These are phyloP conservation scores for Umbilicus rupestris DNA, from an alignment of 164 flowering plant genomes.

Conservation along the genomic window DNA sequence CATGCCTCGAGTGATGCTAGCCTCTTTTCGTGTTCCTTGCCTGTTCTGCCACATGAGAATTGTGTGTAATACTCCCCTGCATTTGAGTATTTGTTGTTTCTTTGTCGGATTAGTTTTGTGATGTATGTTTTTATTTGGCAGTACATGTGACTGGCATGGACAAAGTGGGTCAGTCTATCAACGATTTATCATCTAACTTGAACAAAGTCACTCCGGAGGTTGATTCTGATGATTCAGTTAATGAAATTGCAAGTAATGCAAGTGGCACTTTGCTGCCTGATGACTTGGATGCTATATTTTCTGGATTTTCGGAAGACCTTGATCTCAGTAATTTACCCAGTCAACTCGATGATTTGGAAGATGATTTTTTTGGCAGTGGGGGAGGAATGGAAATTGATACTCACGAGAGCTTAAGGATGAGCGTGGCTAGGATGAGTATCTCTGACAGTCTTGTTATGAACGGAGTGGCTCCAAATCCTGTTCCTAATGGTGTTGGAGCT, in stretches of 20 bases:
- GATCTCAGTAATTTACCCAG: constrained; percentile 66
- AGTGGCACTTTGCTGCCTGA: constrained; percentile 74
- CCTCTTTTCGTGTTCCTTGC: constrained; percentile 88
- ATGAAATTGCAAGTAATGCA: constrained; percentile 31
- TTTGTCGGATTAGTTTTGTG: background rate
- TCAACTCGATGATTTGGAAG: constrained; percentile 76
- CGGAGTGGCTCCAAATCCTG: constrained; percentile 39
- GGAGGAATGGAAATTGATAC: constrained; percentile 79
- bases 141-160: constrained; percentile 42
- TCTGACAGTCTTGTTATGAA: constrained; percentile 46
- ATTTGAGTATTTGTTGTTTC: background rate
- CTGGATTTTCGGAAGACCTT: constrained; percentile 84
- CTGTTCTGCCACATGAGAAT: constrained; percentile 80
- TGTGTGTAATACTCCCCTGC: constrained; percentile 25
- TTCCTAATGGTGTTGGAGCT: constrained; percentile 61
- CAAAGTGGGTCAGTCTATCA: constrained; percentile 24
- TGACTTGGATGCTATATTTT: constrained; percentile 83
- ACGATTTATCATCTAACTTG: constrained; percentile 36
- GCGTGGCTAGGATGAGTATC: constrained; percentile 39
- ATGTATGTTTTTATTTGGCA: constrained; percentile 22
- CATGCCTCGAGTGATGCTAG: constrained; percentile 60
- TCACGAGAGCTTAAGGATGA: constrained; percentile 29
- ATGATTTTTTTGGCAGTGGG: constrained; percentile 88
- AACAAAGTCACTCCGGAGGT: constrained; percentile 25
- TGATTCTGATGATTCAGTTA: constrained; percentile 34